phyloP scores from a whole-genome alignment of 768 basidiomycete species.

The Piloderma croceum region DNA sequence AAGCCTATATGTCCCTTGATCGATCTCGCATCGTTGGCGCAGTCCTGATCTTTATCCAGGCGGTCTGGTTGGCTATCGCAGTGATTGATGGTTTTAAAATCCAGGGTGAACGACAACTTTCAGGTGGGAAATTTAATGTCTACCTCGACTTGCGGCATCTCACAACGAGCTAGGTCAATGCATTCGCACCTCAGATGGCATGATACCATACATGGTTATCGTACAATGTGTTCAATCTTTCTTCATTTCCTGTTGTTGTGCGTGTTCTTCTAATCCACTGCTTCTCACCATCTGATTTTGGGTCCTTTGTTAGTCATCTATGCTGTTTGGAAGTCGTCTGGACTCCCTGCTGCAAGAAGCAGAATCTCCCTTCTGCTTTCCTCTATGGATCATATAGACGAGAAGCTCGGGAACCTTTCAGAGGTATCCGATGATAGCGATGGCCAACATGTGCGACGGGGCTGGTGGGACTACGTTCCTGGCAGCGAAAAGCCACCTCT shows the following conservation, averaged over 20 bases:
- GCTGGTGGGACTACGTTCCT: constrained; percentile 56
- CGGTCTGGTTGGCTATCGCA: constrained; percentile 36
- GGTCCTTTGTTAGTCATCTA: constrained; percentile 38
- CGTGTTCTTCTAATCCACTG: constrained; percentile 23
- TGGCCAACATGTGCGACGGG: constrained; percentile 25
- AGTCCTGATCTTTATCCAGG: constrained; percentile 37
- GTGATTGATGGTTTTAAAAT: constrained; percentile 37
- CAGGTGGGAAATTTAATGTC: constrained; percentile 31
- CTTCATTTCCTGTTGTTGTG: constrained; percentile 60
- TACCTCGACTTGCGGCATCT: neutral
- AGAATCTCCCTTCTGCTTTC: constrained; percentile 48
- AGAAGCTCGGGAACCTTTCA: constrained; percentile 1
- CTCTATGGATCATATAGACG: too few relatives aligned
- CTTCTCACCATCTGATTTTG: constrained; percentile 2
- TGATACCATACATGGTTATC: too few relatives aligned
- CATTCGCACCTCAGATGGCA: constrained; percentile 27
- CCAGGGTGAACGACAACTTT: constrained; percentile 37
- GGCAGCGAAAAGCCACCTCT: constrained; percentile 6
- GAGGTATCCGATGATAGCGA: constrained; percentile 5
- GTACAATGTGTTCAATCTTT: constrained; percentile 48
- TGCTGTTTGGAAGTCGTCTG: constrained; percentile 49
- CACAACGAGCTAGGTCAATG: constrained; percentile 45
- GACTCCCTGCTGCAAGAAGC: constrained; percentile 46
- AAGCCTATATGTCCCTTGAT: constrained; percentile 61
- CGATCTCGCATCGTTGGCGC: constrained; percentile 49